Base-by-base conservation (phyloP, 345 rosid species). In the Acer campestre region DNA sequence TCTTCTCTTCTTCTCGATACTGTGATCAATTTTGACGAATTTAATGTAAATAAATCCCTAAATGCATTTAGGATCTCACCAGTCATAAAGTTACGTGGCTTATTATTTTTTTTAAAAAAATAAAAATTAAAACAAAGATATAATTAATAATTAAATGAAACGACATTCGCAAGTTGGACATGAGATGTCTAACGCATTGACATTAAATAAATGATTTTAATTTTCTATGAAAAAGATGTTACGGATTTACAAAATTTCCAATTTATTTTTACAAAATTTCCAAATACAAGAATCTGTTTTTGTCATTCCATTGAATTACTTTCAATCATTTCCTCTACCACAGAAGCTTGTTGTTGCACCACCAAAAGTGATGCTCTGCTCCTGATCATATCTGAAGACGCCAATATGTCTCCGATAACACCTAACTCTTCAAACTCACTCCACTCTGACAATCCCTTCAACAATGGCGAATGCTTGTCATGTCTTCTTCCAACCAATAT, bases 401-500 rank as follows among this genome's bases (percentile, higher is more conserved):
- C 81, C 76, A 88, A 61, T 31, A 84, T 46, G 74, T 84, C 86
- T 56, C 91, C 88, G 17, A 86, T 25, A 4, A 79, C 85, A 51
- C 91, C 85, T 40, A 82, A 72, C 25, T 88, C 89, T 23, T 82
- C 76, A 59, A 84, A 46, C 46, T 82, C 78, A 53, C 77, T 81
- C 89, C 89, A 88, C 8, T 81, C 80, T 2, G 84, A 70, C 20
- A 88, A 53, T 22, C 91, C 91, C 35, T 20, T 44, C 72, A 82
- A 61, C 22, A 78, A 29, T 18, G 68, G 4, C 1, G 82, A 83
- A 63, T 75, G 2, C 7, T 71, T 74, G 56, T 76, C 83, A 66
- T 82, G 91, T 73, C 86, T 79, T 69, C 84, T 84, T 38, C 91
- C 91, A 20, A 76, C 91, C 76, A 86, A 40, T 46, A 86, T 78